A percentile compares a stretch with the other conserved stretches of the same genome.
phyloP scores from a whole-genome alignment of 1,139 yeast species.

The Hemisphaericaspora lyxosophila region DNA sequence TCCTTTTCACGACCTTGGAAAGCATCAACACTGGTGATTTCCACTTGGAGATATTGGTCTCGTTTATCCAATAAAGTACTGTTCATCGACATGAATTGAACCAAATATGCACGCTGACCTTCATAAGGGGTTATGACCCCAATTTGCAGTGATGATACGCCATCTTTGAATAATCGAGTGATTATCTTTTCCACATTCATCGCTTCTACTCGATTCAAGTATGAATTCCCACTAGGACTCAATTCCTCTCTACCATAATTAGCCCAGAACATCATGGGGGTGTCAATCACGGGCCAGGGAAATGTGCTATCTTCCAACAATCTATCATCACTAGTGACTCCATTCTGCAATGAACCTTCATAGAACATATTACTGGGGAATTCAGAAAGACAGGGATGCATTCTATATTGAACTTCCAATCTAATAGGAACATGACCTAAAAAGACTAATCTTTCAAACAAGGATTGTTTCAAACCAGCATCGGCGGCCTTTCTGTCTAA shows the following conservation, averaged over 20 bases:
- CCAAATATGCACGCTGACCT: constrained; percentile 84
- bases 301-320: constrained; percentile 55
- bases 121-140: constrained; percentile 95
- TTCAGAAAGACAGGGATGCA: constrained; percentile 87
- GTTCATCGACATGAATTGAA: constrained; percentile 75
- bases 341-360: constrained; percentile 90
- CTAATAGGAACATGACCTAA: constrained; percentile 85
- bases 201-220: constrained; percentile 84
- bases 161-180: constrained; percentile 71
- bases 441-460: constrained; percentile 82
- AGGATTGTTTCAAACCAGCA: constrained; percentile 82
- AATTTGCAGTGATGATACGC: constrained; percentile 78
- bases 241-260: constrained; percentile 88
- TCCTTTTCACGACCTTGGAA: constrained; percentile 97
- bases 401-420: constrained; percentile 89
- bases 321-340: constrained; percentile 78
- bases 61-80: constrained; percentile 60
- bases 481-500: constrained; percentile 76
- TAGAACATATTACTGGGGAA: constrained; percentile 91
- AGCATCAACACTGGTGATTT: constrained; percentile 91
- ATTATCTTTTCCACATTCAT: constrained; percentile 84
- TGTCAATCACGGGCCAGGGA: constrained; percentile 85
- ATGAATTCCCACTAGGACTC: constrained; percentile 81
- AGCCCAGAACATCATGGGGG: constrained; percentile 96
- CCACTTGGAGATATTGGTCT: constrained; percentile 69